phyloP scores from a whole-genome alignment of 208 protist species.

The Leishmania braziliensis region DNA sequence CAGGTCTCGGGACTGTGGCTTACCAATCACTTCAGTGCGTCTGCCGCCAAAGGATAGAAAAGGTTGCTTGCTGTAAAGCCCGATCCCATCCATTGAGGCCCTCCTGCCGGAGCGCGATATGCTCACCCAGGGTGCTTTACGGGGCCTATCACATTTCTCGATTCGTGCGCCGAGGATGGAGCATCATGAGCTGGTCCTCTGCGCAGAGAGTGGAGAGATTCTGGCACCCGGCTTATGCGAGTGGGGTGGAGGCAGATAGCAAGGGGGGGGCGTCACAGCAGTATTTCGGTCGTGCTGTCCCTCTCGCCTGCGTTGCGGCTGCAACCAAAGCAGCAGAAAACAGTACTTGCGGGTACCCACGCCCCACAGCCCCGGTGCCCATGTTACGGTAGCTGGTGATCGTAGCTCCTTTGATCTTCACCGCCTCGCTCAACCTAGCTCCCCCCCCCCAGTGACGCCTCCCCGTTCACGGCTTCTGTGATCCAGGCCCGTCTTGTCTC shows the following conservation, averaged over 20 bases:
- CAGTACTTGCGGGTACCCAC: neutral
- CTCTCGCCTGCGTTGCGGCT: neutral
- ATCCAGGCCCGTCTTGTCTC: neutral
- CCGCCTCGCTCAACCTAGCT: neutral
- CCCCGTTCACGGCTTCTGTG: neutral
- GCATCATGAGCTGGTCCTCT: too few species aligned
- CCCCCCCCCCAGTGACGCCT: neutral
- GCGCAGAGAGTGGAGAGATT: neutral
- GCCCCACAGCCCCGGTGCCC: neutral
- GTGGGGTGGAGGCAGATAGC: neutral
- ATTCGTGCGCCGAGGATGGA: neutral
- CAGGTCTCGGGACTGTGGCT: neutral
- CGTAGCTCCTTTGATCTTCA: neutral
- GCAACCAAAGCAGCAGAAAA: neutral
- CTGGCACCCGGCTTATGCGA: neutral
- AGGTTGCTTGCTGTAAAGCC: neutral
- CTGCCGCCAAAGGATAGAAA: neutral
- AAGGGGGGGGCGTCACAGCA: neutral
- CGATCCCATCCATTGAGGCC: neutral
- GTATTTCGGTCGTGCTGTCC: too few species aligned
- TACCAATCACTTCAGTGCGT: neutral
- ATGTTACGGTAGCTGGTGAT: neutral
- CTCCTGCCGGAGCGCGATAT: neutral
- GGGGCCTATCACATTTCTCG: neutral
- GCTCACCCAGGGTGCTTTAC: neutral